Percentiles rank a stretch among this genome's conserved stretches.
Conservation (phyloP, 768 basidiomycete species). For the Saitozyma podzolica region DNA sequence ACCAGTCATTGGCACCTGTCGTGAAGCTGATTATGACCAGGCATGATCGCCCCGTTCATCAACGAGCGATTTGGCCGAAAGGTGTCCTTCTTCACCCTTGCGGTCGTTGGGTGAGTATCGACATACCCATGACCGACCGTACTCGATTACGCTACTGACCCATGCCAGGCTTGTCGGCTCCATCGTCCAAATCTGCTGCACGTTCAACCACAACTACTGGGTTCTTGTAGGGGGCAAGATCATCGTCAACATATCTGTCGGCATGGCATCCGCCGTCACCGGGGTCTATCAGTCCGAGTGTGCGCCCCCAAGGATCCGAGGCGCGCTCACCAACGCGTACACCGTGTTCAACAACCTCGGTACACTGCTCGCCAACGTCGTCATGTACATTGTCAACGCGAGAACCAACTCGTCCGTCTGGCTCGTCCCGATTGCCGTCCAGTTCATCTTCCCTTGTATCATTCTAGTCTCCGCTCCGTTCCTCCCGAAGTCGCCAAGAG, state of each 20-base stretch:
- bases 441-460: slow-evolving; percentile 6
- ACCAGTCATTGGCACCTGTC: no score
- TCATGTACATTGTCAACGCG: slow-evolving; percentile 7
- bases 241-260: slow-evolving; percentile 8
- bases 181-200: neutral
- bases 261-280: slow-evolving; percentile 10
- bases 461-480: neutral
- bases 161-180: no score
- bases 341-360: slow-evolving; percentile 9
- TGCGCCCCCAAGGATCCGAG: slow-evolving; percentile 9
- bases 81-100: no score
- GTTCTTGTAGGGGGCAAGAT: slow-evolving; percentile 8
- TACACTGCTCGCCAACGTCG: slow-evolving; percentile 8
- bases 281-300: slow-evolving; percentile 9
- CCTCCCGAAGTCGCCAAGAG: slow-evolving; percentile 4
- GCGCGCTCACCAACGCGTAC: slow-evolving; percentile 6
- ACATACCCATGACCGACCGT: no score
- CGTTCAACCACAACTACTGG: slow-evolving; percentile 8
- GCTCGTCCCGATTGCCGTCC: slow-evolving; percentile 10
- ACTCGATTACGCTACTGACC: no score
- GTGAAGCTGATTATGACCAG: no score
- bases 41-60: no score
- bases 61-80: no score
- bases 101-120: no score
- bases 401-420: slow-evolving; percentile 2